Evolutionary conservation across 352 stramenopile genomes (phyloP).

Genomic region (Pythium sp.): DNA sequence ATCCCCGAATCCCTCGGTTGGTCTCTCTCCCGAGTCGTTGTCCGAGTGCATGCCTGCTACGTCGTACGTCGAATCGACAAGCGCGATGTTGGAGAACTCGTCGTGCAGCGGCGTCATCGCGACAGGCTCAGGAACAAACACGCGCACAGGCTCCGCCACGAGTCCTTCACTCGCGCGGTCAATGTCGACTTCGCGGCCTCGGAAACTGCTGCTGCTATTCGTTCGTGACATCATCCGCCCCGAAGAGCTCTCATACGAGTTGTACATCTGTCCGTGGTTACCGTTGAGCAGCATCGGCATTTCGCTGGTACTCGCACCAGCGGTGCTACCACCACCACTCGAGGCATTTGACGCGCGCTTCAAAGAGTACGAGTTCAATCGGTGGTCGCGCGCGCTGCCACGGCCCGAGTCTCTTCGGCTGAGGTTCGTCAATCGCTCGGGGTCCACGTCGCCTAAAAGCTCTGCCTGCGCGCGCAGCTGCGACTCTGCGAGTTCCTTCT

Average conservation of each 20-base stretch:
- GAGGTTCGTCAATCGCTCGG: slow-evolving; percentile 37
- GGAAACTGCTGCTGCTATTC: slow-evolving; percentile 39
- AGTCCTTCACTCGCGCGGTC: slow-evolving; percentile 19
- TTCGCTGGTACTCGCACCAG: slow-evolving; percentile 23
- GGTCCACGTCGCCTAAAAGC: slow-evolving; percentile 44
- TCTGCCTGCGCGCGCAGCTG: slow-evolving; percentile 71
- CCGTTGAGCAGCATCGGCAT: slow-evolving; percentile 18
- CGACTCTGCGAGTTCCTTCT: slow-evolving; percentile 79
- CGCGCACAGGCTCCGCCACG: neutral
- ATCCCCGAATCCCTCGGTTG: slow-evolving; percentile 31
- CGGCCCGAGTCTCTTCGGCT: slow-evolving; percentile 20
- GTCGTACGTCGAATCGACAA: slow-evolving; percentile 54
- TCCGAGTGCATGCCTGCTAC: slow-evolving; percentile 30
- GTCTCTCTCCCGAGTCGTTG: slow-evolving; percentile 33
- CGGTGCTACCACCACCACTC: slow-evolving; percentile 8
- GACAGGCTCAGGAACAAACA: slow-evolving; percentile 14
- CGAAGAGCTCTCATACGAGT: slow-evolving; percentile 23
- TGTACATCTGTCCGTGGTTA: slow-evolving; percentile 34
- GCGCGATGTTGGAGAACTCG: slow-evolving; percentile 43
- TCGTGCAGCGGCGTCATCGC: slow-evolving; percentile 36
- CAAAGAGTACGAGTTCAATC: slow-evolving; percentile 59
- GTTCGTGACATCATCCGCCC: slow-evolving; percentile 25
- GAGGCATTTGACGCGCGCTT: slow-evolving; percentile 34
- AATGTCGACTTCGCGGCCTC: slow-evolving; percentile 39
- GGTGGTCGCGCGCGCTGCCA: slow-evolving; percentile 40